Evolutionary conservation across 2,329 filamentous ascomycete species (phyloP), one percentile per base, ranked within the genome.

Genomic region (Orbilia quercus): DNA sequence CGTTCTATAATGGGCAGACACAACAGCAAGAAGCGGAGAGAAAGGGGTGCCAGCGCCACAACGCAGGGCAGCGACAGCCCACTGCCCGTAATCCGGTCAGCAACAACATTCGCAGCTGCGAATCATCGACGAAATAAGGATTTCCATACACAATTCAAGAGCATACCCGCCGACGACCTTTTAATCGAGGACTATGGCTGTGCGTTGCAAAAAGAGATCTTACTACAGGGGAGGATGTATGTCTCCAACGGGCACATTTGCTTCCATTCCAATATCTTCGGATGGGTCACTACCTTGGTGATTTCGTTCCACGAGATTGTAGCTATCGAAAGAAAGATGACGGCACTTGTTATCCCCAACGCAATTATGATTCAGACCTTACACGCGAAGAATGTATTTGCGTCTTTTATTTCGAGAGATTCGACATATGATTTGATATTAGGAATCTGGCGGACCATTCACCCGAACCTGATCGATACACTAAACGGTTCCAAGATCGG

Each of bases 251-350:
- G 94, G 9, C 94, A 99, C 79, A 88, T 99, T 50, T 99, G 95
- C 83, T 99, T 99, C 82, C 97, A 93, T 78, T 98, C 95, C 83
- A 99, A 99, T 80, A 99, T 99, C 76, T 87, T 99, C 50, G 95
- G 95, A 60, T 99, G 95, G 95, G 91, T 96, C 20, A 99, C 95
- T 0, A 99, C 95, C 0, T 84, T 99, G 44, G 94, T 99, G 58
- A 96, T 99, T 83, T 96, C 92, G 80, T 99, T 99, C 80, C 95
- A 99, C 79, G 95, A 99, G 81, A 91, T 99, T 67, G 91, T 98
- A 18, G 92, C 94, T 0, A 91, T 99, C 6, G 95, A 99, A 82
- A 98, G 98, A 83, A 91, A 96, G 80, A 97, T 89, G 79, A 99
- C 95, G 0, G 95, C 95, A 0, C 85, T 99, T 72, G 85, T 99